Percentiles rank a stretch among this genome's conserved stretches.
These are phyloP conservation scores for Penicillium aurantiogriseum DNA, from an alignment of 2,329 filamentous ascomycete species.

Conservation along the genomic window DNA sequence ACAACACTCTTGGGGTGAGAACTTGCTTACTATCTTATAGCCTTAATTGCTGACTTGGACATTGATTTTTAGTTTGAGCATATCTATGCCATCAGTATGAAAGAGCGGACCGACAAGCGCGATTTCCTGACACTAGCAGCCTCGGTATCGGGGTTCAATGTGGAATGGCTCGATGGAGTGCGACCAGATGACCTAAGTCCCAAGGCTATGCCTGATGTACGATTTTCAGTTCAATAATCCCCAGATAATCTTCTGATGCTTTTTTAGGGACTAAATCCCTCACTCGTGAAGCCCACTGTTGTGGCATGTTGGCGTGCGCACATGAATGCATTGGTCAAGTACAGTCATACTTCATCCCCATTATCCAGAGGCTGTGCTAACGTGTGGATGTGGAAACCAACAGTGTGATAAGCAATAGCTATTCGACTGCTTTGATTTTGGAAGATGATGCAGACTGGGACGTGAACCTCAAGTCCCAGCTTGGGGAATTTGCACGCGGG, in stretches of 20 bases:
- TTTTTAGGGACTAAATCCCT: conserved; percentile 12
- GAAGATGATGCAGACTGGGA: conserved; percentile 63
- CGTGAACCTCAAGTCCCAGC: conserved; percentile 50
- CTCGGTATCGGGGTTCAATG: conserved; percentile 43
- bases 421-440: conserved; percentile 52
- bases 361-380: background rate
- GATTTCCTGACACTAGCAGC: conserved; percentile 49
- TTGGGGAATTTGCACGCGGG: conserved; percentile 40
- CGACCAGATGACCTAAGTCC: conserved; percentile 41
- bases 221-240: background rate
- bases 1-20: conserved; percentile 30
- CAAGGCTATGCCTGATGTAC: conserved; percentile 44
- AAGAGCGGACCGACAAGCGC: conserved; percentile 50
- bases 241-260: conserved; percentile 4
- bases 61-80: conserved; percentile 39
- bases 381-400: background rate
- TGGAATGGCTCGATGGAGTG: conserved; percentile 49
- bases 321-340: conserved; percentile 38
- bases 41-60: background rate
- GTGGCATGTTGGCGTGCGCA: conserved; percentile 47
- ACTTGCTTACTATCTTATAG: background rate
- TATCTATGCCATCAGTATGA: conserved; percentile 49
- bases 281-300: conserved; percentile 26
- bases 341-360: conserved; percentile 1
- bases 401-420: conserved; percentile 48